Evolutionary conservation across 2,329 filamentous ascomycete genomes (phyloP).

Genomic region (Septoria linicola): DNA sequence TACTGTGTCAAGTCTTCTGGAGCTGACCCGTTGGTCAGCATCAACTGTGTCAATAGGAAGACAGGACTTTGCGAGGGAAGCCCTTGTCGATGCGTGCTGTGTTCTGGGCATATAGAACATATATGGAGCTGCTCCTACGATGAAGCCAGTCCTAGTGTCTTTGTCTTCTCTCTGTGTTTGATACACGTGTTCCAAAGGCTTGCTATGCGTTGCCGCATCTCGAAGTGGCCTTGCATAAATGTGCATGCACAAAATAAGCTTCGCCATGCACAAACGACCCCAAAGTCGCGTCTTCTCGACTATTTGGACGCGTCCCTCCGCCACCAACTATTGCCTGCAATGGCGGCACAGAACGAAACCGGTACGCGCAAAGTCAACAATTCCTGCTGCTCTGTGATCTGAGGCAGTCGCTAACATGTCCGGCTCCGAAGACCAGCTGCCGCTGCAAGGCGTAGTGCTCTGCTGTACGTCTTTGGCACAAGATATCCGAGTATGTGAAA

Average conservation of each 20-base stretch:
- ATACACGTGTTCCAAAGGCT: too few relatives aligned
- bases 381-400: not conserved
- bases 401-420: conserved; percentile 10
- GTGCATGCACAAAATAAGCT: not conserved
- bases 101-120: too few relatives aligned
- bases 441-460: conserved; percentile 33
- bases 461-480: conserved; percentile 38
- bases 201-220: too few relatives aligned
- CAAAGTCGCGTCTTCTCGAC: not conserved
- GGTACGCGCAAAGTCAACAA: conserved; percentile 12
- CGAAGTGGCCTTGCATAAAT: not conserved
- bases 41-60: too few relatives aligned
- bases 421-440: conserved; percentile 21
- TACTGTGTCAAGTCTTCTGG: too few relatives aligned
- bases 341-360: conserved; percentile 20
- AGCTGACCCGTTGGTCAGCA: too few relatives aligned
- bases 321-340: conserved; percentile 16
- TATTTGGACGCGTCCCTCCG: not conserved
- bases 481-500: conserved; percentile 36
- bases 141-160: too few relatives aligned
- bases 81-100: too few relatives aligned
- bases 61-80: too few relatives aligned
- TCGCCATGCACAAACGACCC: not conserved
- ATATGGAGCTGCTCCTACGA: too few relatives aligned
- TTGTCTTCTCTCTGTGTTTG: too few relatives aligned